Percentiles rank a stretch among this genome's conserved stretches.
Conservation (phyloP, 805 yeast species). For the Wickerhamomyces mucosus region DNA sequence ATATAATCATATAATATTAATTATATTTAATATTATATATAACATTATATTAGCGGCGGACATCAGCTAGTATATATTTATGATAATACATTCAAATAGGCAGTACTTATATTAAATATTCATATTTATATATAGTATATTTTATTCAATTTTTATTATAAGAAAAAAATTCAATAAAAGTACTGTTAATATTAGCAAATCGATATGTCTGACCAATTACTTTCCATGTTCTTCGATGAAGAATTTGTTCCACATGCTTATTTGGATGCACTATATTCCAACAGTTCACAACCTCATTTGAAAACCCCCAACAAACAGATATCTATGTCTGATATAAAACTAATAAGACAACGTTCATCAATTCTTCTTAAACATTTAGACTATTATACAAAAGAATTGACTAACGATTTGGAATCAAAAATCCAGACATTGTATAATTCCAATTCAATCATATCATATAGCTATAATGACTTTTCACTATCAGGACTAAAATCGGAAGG, state of each 20-base stretch:
- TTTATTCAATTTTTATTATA: background rate
- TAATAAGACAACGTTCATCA: slow-evolving; percentile 39
- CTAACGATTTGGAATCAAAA: slow-evolving; percentile 42
- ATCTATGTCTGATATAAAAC: slow-evolving; percentile 19
- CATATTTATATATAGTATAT: too few relatives aligned
- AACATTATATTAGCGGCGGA: too few relatives aligned
- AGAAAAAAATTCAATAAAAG: slow-evolving; percentile 1
- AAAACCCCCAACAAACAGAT: slow-evolving; percentile 5
- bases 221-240: slow-evolving; percentile 61
- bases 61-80: too few relatives aligned
- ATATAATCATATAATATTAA: too few relatives aligned
- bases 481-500: slow-evolving; percentile 9
- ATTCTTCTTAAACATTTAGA: slow-evolving; percentile 51
- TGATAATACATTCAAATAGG: too few relatives aligned
- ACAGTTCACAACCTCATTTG: slow-evolving; percentile 15
- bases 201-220: slow-evolving; percentile 26
- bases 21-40: too few relatives aligned
- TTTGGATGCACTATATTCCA: slow-evolving; percentile 46
- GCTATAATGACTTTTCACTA: slow-evolving; percentile 17
- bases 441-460: slow-evolving; percentile 39
- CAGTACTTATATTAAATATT: too few relatives aligned
- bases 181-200: too few relatives aligned
- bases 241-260: slow-evolving; percentile 57
- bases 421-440: slow-evolving; percentile 39
- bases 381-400: slow-evolving; percentile 49